These are phyloP conservation scores for Echria macrotheca DNA, from an alignment of 495 filamentous ascomycete genomes.

Conservation along the genomic window DNA sequence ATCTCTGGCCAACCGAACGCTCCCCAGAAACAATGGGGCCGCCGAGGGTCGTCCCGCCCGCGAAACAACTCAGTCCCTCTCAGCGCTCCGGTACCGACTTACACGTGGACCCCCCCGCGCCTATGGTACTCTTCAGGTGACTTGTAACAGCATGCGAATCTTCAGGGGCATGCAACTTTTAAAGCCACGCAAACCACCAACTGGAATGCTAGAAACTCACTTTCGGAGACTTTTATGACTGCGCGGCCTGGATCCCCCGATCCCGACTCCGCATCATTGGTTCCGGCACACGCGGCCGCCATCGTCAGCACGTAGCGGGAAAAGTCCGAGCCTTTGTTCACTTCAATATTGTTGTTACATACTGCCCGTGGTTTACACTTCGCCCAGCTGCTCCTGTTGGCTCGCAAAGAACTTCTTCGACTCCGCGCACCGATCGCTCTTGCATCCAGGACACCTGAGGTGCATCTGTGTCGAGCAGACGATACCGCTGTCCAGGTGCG, in stretches of 20 bases:
- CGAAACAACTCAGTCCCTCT: too few relatives aligned
- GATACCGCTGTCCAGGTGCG: slow-evolving; percentile 65
- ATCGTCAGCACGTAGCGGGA: too few relatives aligned
- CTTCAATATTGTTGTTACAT: too few relatives aligned
- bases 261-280: too few relatives aligned
- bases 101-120: neutral
- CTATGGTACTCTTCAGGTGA: neutral
- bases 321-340: too few relatives aligned
- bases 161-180: neutral
- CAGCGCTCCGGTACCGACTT: too few relatives aligned
- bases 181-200: neutral
- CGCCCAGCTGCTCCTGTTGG: slow-evolving; percentile 24
- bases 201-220: neutral
- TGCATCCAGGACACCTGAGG: slow-evolving; percentile 89
- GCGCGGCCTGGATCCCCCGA: too few relatives aligned
- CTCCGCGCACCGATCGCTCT: slow-evolving; percentile 80
- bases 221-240: too few relatives aligned
- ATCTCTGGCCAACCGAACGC: neutral
- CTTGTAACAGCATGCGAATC: neutral
- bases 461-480: slow-evolving; percentile 76
- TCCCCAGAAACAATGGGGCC: neutral
- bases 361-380: too few relatives aligned
- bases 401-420: slow-evolving; percentile 90
- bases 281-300: too few relatives aligned
- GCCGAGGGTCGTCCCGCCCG: neutral